These are phyloP conservation scores for Diaporthe humulicola DNA, from an alignment of 2,329 filamentous ascomycete species.

Conservation along the genomic window DNA sequence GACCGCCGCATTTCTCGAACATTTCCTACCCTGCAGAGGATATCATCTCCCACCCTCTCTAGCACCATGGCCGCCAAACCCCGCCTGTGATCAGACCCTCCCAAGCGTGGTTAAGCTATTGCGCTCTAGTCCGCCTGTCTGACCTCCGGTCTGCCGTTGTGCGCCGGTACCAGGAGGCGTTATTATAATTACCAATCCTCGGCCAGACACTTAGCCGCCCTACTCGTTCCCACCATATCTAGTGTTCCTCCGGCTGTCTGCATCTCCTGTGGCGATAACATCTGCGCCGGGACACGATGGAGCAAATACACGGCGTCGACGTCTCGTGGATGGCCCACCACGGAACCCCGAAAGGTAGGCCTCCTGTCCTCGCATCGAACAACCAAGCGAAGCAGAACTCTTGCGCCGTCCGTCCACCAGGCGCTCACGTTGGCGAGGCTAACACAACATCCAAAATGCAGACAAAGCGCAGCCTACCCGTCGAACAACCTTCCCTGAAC, in stretches of 20 bases:
- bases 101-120: conserved; percentile 33
- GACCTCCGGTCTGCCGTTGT: conserved; percentile 13
- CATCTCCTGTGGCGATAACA: neutral
- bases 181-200: conserved; percentile 15
- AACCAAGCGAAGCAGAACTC: neutral
- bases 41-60: conserved; percentile 4
- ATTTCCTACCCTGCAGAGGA: conserved; percentile 16
- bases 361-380: conserved; percentile 12
- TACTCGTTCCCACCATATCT: neutral
- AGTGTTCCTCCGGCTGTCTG: neutral
- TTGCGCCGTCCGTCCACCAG: neutral
- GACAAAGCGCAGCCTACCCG: conserved; percentile 37
- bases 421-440: conserved; percentile 2
- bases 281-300: conserved; percentile 68
- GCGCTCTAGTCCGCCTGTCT: conserved; percentile 15
- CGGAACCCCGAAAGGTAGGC: conserved; percentile 83
- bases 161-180: neutral
- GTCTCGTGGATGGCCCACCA: conserved; percentile 88
- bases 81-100: conserved; percentile 36
- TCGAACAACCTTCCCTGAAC: conserved; percentile 42
- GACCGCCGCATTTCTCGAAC: neutral
- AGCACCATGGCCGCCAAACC: conserved; percentile 38
- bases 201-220: neutral
- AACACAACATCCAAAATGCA: conserved; percentile 35
- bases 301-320: conserved; percentile 85